A percentile compares a stretch with the other conserved stretches of the same genome.
These are phyloP conservation scores for Hirsutella rhossiliensis DNA, from an alignment of 2,329 filamentous ascomycete genomes.

Conservation along the genomic window DNA sequence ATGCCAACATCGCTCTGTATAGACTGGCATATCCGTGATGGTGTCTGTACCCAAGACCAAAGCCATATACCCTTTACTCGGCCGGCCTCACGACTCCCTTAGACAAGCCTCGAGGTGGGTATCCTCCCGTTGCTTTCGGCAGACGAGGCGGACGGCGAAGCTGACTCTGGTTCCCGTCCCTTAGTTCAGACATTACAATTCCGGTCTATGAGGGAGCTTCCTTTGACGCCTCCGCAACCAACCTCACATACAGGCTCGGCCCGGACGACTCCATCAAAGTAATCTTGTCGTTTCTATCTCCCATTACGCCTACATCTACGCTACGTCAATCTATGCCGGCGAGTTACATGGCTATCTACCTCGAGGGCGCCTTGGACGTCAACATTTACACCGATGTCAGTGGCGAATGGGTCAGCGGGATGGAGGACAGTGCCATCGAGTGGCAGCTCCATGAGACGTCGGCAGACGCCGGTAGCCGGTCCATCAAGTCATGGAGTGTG, in stretches of 20 bases:
- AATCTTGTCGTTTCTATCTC: constrained; percentile 51
- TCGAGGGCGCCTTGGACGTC: constrained; percentile 52
- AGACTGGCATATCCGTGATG: constrained; percentile 39
- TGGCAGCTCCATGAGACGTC: constrained; percentile 46
- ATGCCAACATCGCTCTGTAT: background rate
- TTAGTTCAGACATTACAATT: constrained; percentile 23
- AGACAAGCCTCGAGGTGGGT: constrained; percentile 9
- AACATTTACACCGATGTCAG: constrained; percentile 58
- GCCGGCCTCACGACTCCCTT: constrained; percentile 37
- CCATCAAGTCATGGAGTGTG: constrained; percentile 56
- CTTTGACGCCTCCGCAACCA: constrained; percentile 37
- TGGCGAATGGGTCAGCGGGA: constrained; percentile 72
- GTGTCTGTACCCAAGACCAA: constrained; percentile 28
- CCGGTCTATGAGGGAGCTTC: constrained; percentile 31
- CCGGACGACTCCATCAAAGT: constrained; percentile 18
- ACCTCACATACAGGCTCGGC: constrained; percentile 32
- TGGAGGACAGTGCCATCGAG: constrained; percentile 53
- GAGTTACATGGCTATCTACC: constrained; percentile 61
- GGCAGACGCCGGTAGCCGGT: constrained; percentile 10
- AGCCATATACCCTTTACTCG: constrained; percentile 37
- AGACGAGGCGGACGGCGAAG: background rate
- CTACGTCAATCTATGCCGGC: constrained; percentile 73
- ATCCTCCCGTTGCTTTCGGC: background rate
- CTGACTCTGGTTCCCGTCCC: background rate
- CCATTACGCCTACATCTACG: constrained; percentile 71